Percentiles rank a stretch among this genome's conserved stretches.
phyloP scores from a whole-genome alignment of 768 basidiomycete species.

The Tylopilus balloui region DNA sequence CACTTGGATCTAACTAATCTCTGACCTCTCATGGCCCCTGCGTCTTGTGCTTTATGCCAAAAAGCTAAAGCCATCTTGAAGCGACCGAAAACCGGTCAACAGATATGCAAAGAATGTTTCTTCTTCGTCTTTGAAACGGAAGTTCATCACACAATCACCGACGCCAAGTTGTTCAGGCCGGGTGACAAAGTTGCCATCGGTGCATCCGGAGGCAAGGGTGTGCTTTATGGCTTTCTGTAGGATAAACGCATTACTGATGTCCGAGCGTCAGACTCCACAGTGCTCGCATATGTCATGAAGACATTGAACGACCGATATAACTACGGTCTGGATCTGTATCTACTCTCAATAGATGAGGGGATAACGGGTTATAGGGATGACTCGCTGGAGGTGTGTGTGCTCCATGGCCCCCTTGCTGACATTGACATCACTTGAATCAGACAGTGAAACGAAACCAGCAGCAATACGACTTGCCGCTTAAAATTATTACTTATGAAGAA shows the following conservation, averaged over 20 bases:
- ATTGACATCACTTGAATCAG: constrained; percentile 38
- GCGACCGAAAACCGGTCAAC: constrained; percentile 94
- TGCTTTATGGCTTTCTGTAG: not conserved
- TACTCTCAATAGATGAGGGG: constrained; percentile 97
- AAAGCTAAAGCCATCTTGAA: constrained; percentile 82
- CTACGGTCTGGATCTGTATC: constrained; percentile 85
- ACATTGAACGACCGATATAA: constrained; percentile 89
- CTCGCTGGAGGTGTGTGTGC: constrained; percentile 74
- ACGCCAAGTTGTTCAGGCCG: constrained; percentile 76
- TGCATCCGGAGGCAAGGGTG: constrained; percentile 97
- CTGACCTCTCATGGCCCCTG: constrained; percentile 63
- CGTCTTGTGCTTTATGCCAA: constrained; percentile 71
- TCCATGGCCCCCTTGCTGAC: constrained; percentile 3
- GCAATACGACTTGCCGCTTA: constrained; percentile 92
- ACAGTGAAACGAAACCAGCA: constrained; percentile 96
- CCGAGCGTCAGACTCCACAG: constrained; percentile 77
- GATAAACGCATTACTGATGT: constrained; percentile 1
- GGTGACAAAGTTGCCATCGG: constrained; percentile 96
- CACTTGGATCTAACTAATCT: not conserved
- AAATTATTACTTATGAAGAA: constrained; percentile 93
- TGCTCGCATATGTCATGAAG: constrained; percentile 96
- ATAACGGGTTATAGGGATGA: constrained; percentile 98
- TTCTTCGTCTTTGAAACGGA: constrained; percentile 98
- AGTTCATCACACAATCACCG: constrained; percentile 90
- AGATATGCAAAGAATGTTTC: constrained; percentile 95